These are phyloP conservation scores for Mucor velutinosus DNA, from an alignment of 371 early-diverging fungal genomes.

Conservation along the genomic window DNA sequence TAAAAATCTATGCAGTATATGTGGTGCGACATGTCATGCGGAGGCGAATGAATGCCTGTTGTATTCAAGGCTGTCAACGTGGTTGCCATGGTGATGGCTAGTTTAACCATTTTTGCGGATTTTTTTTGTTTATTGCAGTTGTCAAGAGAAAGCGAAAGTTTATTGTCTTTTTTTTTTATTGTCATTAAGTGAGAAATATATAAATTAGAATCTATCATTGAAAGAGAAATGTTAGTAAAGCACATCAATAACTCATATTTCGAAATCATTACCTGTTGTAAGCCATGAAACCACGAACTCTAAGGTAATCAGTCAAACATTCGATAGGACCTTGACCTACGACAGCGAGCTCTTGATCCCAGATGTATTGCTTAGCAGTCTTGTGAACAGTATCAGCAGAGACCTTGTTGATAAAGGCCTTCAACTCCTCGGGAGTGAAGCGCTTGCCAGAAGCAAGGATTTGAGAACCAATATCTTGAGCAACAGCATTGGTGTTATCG, in stretches of 20 bases:
- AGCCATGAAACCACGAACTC: constrained; percentile 82
- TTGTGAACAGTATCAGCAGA: constrained; percentile 76
- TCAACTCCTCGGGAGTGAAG: constrained; percentile 49
- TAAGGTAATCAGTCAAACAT: constrained; percentile 86
- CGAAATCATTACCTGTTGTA: constrained; percentile 54
- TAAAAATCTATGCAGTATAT: not conserved
- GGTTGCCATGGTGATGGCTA: not conserved
- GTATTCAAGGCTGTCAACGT: not conserved
- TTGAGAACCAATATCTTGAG: constrained; percentile 95
- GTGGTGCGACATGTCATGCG: not conserved
- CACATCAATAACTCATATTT: not conserved
- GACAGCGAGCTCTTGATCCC: constrained; percentile 90
- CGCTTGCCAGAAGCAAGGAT: constrained; percentile 87
- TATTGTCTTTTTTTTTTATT: constrained; percentile 5
- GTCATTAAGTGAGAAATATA: constrained; percentile 5
- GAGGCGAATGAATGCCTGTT: not conserved
- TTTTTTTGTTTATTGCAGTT: not conserved
- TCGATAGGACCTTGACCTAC: constrained; percentile 89
- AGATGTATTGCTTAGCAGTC: constrained; percentile 77
- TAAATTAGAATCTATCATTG: constrained; percentile 22
- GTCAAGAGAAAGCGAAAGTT: constrained; percentile 2
- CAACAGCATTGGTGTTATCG: constrained; percentile 87
- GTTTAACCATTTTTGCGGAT: not conserved
- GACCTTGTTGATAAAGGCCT: constrained; percentile 27
- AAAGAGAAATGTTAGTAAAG: constrained; percentile 1